Percentiles rank a stretch among this genome's conserved stretches.
phyloP scores from a whole-genome alignment of 306 rosid genomes.

The Neltuma alba region DNA sequence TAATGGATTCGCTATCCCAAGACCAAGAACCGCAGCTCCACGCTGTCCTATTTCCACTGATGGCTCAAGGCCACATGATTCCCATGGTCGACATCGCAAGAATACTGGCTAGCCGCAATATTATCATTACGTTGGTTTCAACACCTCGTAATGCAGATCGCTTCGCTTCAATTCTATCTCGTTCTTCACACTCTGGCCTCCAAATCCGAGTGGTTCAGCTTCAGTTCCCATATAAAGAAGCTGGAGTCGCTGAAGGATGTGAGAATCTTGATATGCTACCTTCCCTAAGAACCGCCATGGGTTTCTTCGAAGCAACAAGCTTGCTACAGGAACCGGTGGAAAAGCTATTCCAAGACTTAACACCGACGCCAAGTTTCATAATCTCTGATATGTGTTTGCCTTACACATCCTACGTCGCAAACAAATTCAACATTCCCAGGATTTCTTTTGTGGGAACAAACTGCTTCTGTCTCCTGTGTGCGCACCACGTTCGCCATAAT shows the following conservation, averaged over 20 bases:
- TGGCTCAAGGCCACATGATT: conserved; percentile 82
- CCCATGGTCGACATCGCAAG: conserved; percentile 51
- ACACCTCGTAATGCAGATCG: conserved; percentile 72
- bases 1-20: conserved; percentile 31
- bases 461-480: conserved; percentile 35
- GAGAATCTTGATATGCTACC: conserved; percentile 71
- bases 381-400: conserved; percentile 61
- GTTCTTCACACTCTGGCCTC: conserved; percentile 38
- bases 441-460: conserved; percentile 42
- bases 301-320: conserved; percentile 39
- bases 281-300: conserved; percentile 23
- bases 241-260: conserved; percentile 63
- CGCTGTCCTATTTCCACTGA: conserved; percentile 65
- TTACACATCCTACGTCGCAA: conserved; percentile 49
- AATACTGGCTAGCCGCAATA: conserved; percentile 47
- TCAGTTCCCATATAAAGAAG: conserved; percentile 59
- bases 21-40: conserved; percentile 43
- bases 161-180: conserved; percentile 46
- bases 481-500: neutral
- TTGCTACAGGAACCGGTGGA: conserved; percentile 42
- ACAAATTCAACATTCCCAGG: conserved; percentile 54
- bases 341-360: conserved; percentile 39
- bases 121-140: conserved; percentile 28
- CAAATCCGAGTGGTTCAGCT: conserved; percentile 47
- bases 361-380: conserved; percentile 53